Conservation (phyloP, 768 basidiomycete genomes). For the Tylopilus sp. region DNA sequence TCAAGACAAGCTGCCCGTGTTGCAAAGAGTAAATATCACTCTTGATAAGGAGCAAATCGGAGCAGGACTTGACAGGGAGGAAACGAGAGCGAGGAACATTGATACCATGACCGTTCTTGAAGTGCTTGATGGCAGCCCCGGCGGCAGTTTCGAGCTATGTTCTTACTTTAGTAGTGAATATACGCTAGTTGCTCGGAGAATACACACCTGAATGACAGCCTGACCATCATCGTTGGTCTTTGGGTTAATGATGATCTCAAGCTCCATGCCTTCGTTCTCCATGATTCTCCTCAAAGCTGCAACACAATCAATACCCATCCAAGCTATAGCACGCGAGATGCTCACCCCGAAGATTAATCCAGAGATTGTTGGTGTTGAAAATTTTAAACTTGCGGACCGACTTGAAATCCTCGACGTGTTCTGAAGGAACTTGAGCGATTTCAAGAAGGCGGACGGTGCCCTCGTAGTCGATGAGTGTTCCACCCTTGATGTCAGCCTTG, state of each 20-base stretch:
- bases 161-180: not conserved
- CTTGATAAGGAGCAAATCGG: slow-evolving; percentile 63
- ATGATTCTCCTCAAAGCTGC: slow-evolving; percentile 72
- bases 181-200: not conserved
- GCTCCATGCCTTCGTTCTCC: slow-evolving; percentile 61
- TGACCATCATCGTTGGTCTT: slow-evolving; percentile 68
- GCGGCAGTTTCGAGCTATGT: slow-evolving; percentile 67
- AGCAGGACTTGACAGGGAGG: slow-evolving; percentile 64
- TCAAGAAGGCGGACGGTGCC: slow-evolving; percentile 67
- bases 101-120: slow-evolving; percentile 62
- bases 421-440: slow-evolving; percentile 71
- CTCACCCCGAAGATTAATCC: slow-evolving; percentile 49
- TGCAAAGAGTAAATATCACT: slow-evolving; percentile 66
- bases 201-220: slow-evolving; percentile 59
- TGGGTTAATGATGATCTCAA: slow-evolving; percentile 80
- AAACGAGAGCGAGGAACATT: slow-evolving; percentile 73
- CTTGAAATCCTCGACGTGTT: slow-evolving; percentile 75
- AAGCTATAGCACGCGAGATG: not conserved
- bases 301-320: slow-evolving; percentile 1
- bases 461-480: slow-evolving; percentile 67
- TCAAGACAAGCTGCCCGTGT: slow-evolving; percentile 67
- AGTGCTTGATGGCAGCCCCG: slow-evolving; percentile 74
- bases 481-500: slow-evolving; percentile 76
- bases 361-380: slow-evolving; percentile 72
- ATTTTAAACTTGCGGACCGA: slow-evolving; percentile 77